phyloP scores from a whole-genome alignment of 2,329 filamentous ascomycete genomes.

The Nemania sp. region DNA sequence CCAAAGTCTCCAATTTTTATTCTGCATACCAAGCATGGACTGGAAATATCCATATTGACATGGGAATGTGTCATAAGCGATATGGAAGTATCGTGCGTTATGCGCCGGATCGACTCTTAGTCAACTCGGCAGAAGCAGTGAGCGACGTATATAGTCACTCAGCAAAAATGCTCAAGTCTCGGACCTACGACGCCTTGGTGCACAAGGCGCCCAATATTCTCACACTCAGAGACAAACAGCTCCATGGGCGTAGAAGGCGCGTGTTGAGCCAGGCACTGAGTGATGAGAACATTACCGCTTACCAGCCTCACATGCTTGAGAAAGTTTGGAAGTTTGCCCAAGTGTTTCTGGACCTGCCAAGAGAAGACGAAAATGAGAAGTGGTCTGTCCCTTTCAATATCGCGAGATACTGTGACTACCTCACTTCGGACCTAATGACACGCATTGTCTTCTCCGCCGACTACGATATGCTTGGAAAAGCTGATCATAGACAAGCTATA shows the following conservation, averaged over 20 bases:
- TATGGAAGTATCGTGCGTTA: background rate
- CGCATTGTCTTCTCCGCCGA: too few relatives aligned
- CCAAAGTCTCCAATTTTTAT: background rate
- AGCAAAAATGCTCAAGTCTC: background rate
- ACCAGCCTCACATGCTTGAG: too few relatives aligned
- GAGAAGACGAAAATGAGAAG: too few relatives aligned
- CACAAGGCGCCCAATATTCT: background rate
- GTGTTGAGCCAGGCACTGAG: background rate
- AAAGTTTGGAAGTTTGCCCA: too few relatives aligned
- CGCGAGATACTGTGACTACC: too few relatives aligned
- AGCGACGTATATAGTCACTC: background rate
- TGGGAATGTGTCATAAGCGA: background rate
- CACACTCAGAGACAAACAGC: background rate
- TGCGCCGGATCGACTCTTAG: background rate
- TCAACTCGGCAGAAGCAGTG: background rate
- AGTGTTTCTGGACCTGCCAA: too few relatives aligned
- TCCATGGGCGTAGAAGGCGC: background rate
- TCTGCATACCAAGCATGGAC: background rate
- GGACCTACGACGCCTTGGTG: background rate
- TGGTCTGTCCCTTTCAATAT: too few relatives aligned
- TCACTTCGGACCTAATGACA: too few relatives aligned
- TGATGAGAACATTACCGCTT: too few relatives aligned
- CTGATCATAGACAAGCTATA: too few relatives aligned
- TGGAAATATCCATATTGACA: background rate
- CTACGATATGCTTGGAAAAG: too few relatives aligned